Evolutionary conservation across 768 basidiomycete genomes (phyloP), one percentile per base, ranked within the genome.

Genomic region (Tricholoma matsutake): DNA sequence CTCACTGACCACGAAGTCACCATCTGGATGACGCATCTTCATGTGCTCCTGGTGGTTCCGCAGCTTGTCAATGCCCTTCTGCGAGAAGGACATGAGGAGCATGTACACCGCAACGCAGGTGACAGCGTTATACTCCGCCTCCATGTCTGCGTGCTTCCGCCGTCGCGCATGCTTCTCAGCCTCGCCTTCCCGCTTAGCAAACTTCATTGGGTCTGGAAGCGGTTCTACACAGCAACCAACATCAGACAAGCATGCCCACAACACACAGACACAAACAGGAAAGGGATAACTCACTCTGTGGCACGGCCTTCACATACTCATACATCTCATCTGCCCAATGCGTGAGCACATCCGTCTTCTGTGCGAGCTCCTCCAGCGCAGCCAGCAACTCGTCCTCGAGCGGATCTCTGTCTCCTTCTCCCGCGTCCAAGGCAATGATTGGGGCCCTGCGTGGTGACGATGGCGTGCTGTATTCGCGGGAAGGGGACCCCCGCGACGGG

Each of bases 321-420:
- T 92, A 91, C 84, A 97, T 89, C 79, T 94, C 91, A 65, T 98
- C 96, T 20, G 92, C 97, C 86, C 95, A 96, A 62, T 91, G 89
- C 59, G 91, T 91, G 61, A 98, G 76, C 56, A 96, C 94, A 62
- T 92, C 88, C 34, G 96, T 96, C 82, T 98, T 99, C 80, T 97
- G 93, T 34, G 96, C 96, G 3, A 96, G 78, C 64, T 96, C 91
- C 70, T 98, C 96, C 45, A 98, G 77, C 18, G 76, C 73, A 2
- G 80, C 84, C n/a, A 97, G 76, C n/a, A 97, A 73, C 61, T 86
- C 85, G 62, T 96, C 92, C 66, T 97, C 94, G 65, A 90, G 76
- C 1, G 88, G 88, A 67, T 91, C 88, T 18, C 82, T 73, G 62
- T 79, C 77, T 5, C 69, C 76, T 51, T 79, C 80, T 18, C 29